Conservation (phyloP, 148 eudicot genomes). For the Agrostemma githago region DNA sequence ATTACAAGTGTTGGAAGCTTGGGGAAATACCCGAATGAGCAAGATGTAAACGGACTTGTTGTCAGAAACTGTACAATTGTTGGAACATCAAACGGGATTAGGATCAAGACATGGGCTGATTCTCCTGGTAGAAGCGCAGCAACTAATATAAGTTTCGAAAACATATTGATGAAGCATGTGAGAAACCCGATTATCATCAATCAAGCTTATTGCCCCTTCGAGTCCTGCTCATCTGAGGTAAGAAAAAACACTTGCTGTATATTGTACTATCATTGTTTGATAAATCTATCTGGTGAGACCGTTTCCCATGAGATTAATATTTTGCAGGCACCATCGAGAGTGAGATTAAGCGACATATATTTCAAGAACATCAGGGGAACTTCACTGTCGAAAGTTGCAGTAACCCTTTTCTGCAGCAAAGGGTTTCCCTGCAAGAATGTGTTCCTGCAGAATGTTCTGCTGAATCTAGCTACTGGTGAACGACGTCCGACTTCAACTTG, state of each 20-base stretch:
- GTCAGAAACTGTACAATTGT: constrained; percentile 39
- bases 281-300: background rate
- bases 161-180: constrained; percentile 50
- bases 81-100: constrained; percentile 48
- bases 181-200: constrained; percentile 50
- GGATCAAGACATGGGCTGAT: constrained; percentile 61
- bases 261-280: too few species aligned
- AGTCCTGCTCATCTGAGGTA: constrained; percentile 43
- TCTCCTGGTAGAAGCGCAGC: constrained; percentile 41
- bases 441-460: constrained; percentile 40
- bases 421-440: constrained; percentile 46
- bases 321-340: constrained; percentile 47
- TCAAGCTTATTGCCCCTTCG: constrained; percentile 45
- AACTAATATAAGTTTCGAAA: constrained; percentile 41
- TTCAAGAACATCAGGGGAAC: constrained; percentile 55
- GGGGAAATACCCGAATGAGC: constrained; percentile 45
- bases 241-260: background rate
- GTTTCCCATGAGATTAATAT: background rate
- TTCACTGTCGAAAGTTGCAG: constrained; percentile 40
- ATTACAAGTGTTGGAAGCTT: constrained; percentile 44
- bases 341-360: constrained; percentile 42
- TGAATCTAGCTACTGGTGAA: constrained; percentile 30
- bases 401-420: constrained; percentile 40
- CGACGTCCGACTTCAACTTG: constrained; percentile 35
- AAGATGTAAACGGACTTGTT: constrained; percentile 40